Evolutionary conservation across 2,329 filamentous ascomycete species (phyloP), one percentile per base, ranked within the genome.

Genomic region (Pestalotiopsis fici): DNA sequence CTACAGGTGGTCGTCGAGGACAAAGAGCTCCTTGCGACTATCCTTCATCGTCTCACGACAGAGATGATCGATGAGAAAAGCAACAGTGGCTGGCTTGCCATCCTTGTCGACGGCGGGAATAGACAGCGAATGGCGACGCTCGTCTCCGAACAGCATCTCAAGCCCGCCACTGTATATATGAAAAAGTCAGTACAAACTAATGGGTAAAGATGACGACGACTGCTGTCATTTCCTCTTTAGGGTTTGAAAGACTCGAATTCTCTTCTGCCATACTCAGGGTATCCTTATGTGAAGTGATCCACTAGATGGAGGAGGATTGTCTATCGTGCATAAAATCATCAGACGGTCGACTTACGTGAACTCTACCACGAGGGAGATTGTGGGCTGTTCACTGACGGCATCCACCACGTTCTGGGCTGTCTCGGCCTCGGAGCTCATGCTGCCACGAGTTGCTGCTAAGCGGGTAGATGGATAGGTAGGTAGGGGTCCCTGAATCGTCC

Each of bases 111-210:
- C 85, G 35, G 86, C 81, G 23, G 95, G 93, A 55, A 98, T 79
- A 3, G 85, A 81, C 59, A 99, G 78, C 25, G 85, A 82, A 78
- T 95, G 93, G 73, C 90, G 91, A 66, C 91, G 88, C 80, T 94
- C 85, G 78, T 97, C 91, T 37, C 91, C 89, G 82, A 99, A 99
- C 71, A 99, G 90, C 83, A 97, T 92, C 82, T 99, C 96, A 21
- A 99, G 88, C 25, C 96, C 96, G 69, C 96, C 96, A 71, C 96
- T 95, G 73, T 59, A 62, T 25, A 59, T 23, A 47, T 6, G 9
- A 57, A 65, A n/a, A 23, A 28, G 47, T 28, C 55, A 47, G 37
- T 37, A 47, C 23, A 39, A 23, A 23, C 37, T 12, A 35, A 35
- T n/a, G 37, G 21, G 13, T 18, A 21, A 21, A n/a, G 15, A 18